Base-by-base conservation (phyloP, 1,139 yeast genomes). In the Yamadazyma membranifaciens region DNA sequence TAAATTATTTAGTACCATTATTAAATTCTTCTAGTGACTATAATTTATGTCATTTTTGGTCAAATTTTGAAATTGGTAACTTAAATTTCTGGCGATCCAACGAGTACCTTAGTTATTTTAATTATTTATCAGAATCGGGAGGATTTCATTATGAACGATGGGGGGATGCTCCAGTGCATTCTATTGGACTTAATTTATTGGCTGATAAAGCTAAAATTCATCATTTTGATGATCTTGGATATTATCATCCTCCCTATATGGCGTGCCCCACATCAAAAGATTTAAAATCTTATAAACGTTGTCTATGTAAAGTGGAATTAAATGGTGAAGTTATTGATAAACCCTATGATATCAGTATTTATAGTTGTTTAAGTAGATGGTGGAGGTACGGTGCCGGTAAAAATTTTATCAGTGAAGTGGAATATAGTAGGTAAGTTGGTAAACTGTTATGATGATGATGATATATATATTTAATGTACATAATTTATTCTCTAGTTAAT, bases 141-240 rank as follows among this genome's bases (percentile, higher is more conserved):
- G 97, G 96, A 0, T 89, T 91, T 55, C 86, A 86, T 59, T 88
- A 88, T 57, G 94, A 85, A 61, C 69, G 98, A 49, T 92, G 98
- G 98, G 98, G 98, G 3, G 98, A 92, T 65, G 98, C 98, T 0
- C 98, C 98, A 0, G 95, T 92, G 5, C 98, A 92, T 60, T 74
- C 96, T 0, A 75, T 91, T 27, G 98, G 81, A 0, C 78, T 83
- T 4, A 64, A 82, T 1, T 60, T 91, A 28, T 63, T 92, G 39
- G 68, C 88, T 41, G 87, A 86, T 54, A 78, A 72, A 45, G 61
- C 78, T 34, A 80, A 83, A 52, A 75, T 92, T 38, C 91, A 87
- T 54, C 95, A 89, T 61, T 91, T 92, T 60, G 95, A 89, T 48
- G 96, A 89, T 55, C 75, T 92, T 24, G 98, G 97, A 0, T 92